Percentiles rank a stretch among this genome's conserved stretches.
Conservation (phyloP, 352 stramenopile genomes). For the Pythium insidiosum region DNA sequence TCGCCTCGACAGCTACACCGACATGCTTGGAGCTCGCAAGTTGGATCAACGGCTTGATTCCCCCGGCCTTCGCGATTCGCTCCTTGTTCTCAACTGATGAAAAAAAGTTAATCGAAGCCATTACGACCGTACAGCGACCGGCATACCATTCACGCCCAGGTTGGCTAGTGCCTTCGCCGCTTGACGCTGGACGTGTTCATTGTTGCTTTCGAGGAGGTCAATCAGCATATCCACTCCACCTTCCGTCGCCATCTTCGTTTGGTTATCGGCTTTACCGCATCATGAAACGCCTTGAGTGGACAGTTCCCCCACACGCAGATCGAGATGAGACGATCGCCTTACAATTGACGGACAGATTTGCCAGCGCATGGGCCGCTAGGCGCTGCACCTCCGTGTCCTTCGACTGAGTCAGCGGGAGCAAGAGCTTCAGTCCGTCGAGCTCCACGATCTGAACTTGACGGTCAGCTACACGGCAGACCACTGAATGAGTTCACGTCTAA, state of each 20-base stretch:
- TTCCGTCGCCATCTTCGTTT: constrained; percentile 90
- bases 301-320: background rate
- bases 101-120: background rate
- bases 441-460: constrained; percentile 92
- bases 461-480: constrained; percentile 42
- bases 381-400: constrained; percentile 91
- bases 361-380: constrained; percentile 89
- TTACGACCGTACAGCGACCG: background rate
- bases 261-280: constrained; percentile 87
- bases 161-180: constrained; percentile 92
- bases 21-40: constrained; percentile 79
- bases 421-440: constrained; percentile 87
- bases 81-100: constrained; percentile 88
- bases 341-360: constrained; percentile 93
- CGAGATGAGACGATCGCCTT: no score
- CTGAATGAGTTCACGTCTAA: background rate
- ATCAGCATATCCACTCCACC: constrained; percentile 93
- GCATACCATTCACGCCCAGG: constrained; percentile 84
- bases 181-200: constrained; percentile 89
- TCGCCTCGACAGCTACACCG: constrained; percentile 84
- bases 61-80: constrained; percentile 85
- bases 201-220: constrained; percentile 72
- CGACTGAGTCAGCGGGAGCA: constrained; percentile 90
- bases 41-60: constrained; percentile 82
- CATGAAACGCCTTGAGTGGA: background rate